A percentile compares a stretch with the other conserved stretches of the same genome.
Evolutionary conservation across 2,329 filamentous ascomycete species (phyloP).

Genomic region (Epichloe hybrida): DNA sequence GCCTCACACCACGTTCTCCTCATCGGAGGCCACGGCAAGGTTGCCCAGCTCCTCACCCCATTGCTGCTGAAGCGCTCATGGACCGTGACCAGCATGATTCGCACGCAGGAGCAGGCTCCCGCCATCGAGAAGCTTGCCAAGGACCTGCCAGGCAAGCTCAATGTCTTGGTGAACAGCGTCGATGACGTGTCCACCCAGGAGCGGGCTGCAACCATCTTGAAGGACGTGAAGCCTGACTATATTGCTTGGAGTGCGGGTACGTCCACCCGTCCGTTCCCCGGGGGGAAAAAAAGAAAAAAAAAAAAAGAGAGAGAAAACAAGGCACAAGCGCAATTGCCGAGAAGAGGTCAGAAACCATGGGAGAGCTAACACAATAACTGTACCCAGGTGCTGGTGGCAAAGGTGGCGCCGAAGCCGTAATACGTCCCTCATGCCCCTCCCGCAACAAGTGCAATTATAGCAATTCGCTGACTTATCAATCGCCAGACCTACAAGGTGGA

Average conservation of each 20-base stretch:
- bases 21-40: slow-evolving; percentile 70
- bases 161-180: slow-evolving; percentile 56
- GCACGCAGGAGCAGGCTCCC: slow-evolving; percentile 52
- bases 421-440: not conserved
- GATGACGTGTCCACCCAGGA: slow-evolving; percentile 53
- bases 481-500: slow-evolving; percentile 43
- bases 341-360: too few relatives aligned
- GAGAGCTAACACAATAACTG: not conserved
- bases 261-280: slow-evolving; percentile 8
- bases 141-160: slow-evolving; percentile 47
- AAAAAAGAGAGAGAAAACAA: too few relatives aligned
- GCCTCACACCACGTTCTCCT: slow-evolving; percentile 45
- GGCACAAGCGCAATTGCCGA: not conserved
- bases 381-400: slow-evolving; percentile 42
- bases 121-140: slow-evolving; percentile 49
- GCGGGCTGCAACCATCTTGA: slow-evolving; percentile 49
- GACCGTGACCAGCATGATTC: slow-evolving; percentile 68
- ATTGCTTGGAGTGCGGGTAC: slow-evolving; percentile 55
- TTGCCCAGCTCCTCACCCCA: slow-evolving; percentile 62
- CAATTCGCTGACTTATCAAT: not conserved
- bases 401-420: slow-evolving; percentile 37
- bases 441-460: not conserved
- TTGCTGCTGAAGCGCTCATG: slow-evolving; percentile 61
- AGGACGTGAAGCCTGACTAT: slow-evolving; percentile 48
- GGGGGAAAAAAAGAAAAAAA: not conserved